These are phyloP conservation scores for Arthrobotrys sinensis DNA, from an alignment of 2,329 filamentous ascomycete genomes.

Conservation along the genomic window DNA sequence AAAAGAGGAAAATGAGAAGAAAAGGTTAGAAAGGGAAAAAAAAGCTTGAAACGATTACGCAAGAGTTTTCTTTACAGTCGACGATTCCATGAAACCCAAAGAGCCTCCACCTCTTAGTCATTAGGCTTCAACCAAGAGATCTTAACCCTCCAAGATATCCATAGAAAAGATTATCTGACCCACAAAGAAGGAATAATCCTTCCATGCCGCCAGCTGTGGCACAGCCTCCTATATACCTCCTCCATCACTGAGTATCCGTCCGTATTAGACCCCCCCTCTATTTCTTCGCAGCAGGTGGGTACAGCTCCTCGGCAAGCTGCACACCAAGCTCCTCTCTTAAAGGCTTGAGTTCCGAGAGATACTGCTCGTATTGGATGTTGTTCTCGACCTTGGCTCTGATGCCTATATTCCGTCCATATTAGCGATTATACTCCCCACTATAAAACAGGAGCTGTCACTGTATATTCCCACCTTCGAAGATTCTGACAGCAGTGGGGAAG, in stretches of 20 bases:
- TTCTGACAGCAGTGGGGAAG: slow-evolving; percentile 96
- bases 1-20: slow-evolving; percentile 4
- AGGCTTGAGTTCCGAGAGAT: slow-evolving; percentile 91
- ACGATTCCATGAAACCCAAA: slow-evolving; percentile 24
- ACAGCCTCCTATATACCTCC: background rate
- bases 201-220: background rate
- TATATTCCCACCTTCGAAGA: slow-evolving; percentile 86
- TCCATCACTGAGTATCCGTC: background rate
- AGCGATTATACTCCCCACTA: slow-evolving; percentile 6
- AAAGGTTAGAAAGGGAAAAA: slow-evolving; percentile 18
- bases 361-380: slow-evolving; percentile 96
- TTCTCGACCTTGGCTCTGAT: slow-evolving; percentile 99
- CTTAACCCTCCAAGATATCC: slow-evolving; percentile 4
- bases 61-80: slow-evolving; percentile 55
- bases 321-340: slow-evolving; percentile 95
- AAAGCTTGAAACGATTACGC: slow-evolving; percentile 19
- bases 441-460: background rate
- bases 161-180: slow-evolving; percentile 25
- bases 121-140: background rate
- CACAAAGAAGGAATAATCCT: background rate
- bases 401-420: slow-evolving; percentile 72
- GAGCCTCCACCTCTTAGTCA: background rate
- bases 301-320: slow-evolving; percentile 91
- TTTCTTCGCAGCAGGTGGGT: slow-evolving; percentile 71
- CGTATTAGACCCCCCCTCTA: slow-evolving; percentile 3